phyloP scores from a whole-genome alignment of 306 rosid species.

The Prunus fruticosa region DNA sequence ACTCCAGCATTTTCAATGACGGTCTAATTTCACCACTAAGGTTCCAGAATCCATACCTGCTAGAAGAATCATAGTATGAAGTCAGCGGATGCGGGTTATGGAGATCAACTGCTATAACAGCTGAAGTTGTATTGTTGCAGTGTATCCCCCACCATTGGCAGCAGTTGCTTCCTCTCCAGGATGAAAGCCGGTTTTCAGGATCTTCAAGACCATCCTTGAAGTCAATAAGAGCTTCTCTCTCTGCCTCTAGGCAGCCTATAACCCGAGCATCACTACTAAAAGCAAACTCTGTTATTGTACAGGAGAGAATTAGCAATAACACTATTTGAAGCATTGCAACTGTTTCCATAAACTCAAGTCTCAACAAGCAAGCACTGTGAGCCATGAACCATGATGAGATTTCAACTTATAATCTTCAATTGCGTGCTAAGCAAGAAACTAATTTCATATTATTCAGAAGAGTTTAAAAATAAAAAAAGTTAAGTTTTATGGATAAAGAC shows the following conservation, averaged over 20 bases:
- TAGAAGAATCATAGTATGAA: background rate
- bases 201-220: constrained; percentile 46
- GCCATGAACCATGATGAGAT: background rate
- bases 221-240: constrained; percentile 36
- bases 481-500: background rate
- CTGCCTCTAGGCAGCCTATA: constrained; percentile 22
- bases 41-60: constrained; percentile 27
- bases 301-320: constrained; percentile 4
- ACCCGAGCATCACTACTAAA: background rate
- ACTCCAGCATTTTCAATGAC: constrained; percentile 37
- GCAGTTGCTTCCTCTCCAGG: constrained; percentile 40
- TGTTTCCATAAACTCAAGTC: constrained; percentile 19
- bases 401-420: background rate
- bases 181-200: constrained; percentile 30
- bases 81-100: constrained; percentile 18
- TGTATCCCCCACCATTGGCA: constrained; percentile 45
- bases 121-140: constrained; percentile 32
- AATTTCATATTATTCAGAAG: background rate
- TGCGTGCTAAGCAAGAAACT: constrained; percentile 5
- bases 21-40: constrained; percentile 42
- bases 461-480: background rate
- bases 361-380: background rate
- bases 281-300: background rate
- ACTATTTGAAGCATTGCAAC: constrained; percentile 3
- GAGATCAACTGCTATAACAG: constrained; percentile 38